Evolutionary conservation across 805 yeast genomes (phyloP), one percentile per base, ranked within the genome.

Genomic region (Lipomyces spencermartinsiae): DNA sequence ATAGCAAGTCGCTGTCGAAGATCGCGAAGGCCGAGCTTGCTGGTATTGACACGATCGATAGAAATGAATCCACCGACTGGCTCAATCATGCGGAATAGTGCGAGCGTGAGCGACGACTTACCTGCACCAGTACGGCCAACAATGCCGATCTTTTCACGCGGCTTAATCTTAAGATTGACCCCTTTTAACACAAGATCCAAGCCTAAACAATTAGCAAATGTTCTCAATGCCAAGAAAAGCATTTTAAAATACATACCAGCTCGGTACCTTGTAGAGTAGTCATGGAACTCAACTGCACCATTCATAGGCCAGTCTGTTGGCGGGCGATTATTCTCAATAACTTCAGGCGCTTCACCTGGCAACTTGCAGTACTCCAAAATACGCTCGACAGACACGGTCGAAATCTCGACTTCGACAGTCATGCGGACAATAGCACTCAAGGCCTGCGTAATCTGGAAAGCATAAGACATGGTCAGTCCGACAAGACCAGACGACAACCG

Each of bases 71-170:
- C 95, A 10, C 78, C 80, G 4, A 88, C 86, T 0, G 90, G 85
- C 78, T 93, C 97, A 74, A 93, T 91, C 58, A 93, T 86, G 73
- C 98, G 81, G 83, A 91, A 93, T 39, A 93, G 79, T 0, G 97
- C 96, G 74, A 92, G 80, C 0, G 97, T 89, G 74, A 93, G 82
- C 0, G 97, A 89, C 0, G 95, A 89, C 77, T 93, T 93, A 71
- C 98, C 98, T 1, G 98, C 97, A 71, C 98, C 98, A 0, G 98
- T 93, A 77, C 98, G 85, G 25, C 98, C 98, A 63, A 93, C 98
- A 78, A 93, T 92, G 69, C 98, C 98, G 75, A 93, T 83, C 78
- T 93, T 94, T 76, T 93, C 98, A 66, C 85, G 81, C 0, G 93
- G 86, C 53, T 86, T 83, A 71, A 93, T 86, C 8, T 84, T 79